Evolutionary conservation across 148 eudicot species (phyloP).

Genomic region (Suaeda aralocaspica): DNA sequence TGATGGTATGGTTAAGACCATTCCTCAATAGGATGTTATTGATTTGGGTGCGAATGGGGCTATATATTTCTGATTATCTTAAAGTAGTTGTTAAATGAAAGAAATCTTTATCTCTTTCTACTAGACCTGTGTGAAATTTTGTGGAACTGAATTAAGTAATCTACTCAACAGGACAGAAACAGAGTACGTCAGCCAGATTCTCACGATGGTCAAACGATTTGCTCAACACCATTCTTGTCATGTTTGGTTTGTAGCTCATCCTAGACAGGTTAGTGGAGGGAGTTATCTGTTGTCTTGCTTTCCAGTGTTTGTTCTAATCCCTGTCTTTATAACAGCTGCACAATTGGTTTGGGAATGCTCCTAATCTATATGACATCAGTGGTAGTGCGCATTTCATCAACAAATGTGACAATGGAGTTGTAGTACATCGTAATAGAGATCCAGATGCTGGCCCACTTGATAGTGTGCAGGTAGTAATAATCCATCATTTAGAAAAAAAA

Average conservation of each 20-base stretch:
- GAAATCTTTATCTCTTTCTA: background rate
- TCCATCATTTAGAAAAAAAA: background rate
- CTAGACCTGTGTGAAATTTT: background rate
- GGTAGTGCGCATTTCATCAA: slow-evolving; percentile 99
- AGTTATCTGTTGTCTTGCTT: background rate
- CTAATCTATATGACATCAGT: slow-evolving; percentile 89
- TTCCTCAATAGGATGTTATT: too few relatives aligned
- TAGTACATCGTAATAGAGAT: slow-evolving; percentile 93
- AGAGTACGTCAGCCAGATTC: slow-evolving; percentile 96
- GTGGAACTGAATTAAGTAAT: background rate
- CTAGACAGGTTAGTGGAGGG: slow-evolving; percentile 61
- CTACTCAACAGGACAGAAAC: slow-evolving; percentile 79
- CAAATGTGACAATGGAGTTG: slow-evolving; percentile 96
- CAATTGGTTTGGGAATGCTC: slow-evolving; percentile 72
- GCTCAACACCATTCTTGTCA: slow-evolving; percentile 97
- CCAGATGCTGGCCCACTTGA: slow-evolving; percentile 77
- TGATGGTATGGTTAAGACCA: too few relatives aligned
- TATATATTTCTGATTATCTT: background rate
- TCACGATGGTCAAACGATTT: slow-evolving; percentile 83
- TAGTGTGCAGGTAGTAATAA: slow-evolving; percentile 52
- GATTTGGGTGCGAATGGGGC: background rate
- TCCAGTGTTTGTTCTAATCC: slow-evolving; percentile 14
- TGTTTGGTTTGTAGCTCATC: slow-evolving; percentile 99
- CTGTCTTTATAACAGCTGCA: slow-evolving; percentile 53
- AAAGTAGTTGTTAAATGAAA: background rate